phyloP scores from a whole-genome alignment of 2,329 filamentous ascomycete species.

The Cladophialophora exuberans region DNA sequence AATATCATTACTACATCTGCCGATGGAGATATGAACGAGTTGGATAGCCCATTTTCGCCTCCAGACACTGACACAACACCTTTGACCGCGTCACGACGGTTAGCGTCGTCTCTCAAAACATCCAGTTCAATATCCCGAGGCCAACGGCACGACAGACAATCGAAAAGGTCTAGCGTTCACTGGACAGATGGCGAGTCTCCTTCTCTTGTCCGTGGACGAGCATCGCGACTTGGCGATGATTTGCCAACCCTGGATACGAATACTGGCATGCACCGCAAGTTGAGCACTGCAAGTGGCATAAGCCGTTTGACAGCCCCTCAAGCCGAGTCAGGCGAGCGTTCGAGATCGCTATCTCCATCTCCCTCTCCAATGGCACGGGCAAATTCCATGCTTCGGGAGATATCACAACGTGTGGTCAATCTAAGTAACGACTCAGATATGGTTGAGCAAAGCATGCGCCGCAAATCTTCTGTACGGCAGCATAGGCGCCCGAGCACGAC shows the following conservation, averaged over 20 bases:
- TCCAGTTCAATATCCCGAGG: conserved; percentile 49
- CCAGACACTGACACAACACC: conserved; percentile 61
- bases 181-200: conserved; percentile 47
- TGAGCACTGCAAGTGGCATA: conserved; percentile 60
- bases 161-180: conserved; percentile 57
- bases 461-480: conserved; percentile 51
- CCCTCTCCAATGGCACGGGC: conserved; percentile 69
- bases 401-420: conserved; percentile 98
- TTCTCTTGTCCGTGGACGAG: conserved; percentile 36
- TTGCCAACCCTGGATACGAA: conserved; percentile 64
- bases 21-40: conserved; percentile 33
- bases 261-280: conserved; percentile 53
- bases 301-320: conserved; percentile 41
- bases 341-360: conserved; percentile 65
- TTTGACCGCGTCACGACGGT: conserved; percentile 59
- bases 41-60: conserved; percentile 44
- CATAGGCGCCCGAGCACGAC: conserved; percentile 25
- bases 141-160: conserved; percentile 51
- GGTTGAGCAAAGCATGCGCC: conserved; percentile 71
- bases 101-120: conserved; percentile 57
- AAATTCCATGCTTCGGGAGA: conserved; percentile 76
- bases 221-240: conserved; percentile 63
- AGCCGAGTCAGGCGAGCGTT: conserved; percentile 49
- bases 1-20: conserved; percentile 36
- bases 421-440: conserved; percentile 90